A percentile compares a stretch with the other conserved stretches of the same genome.
Conservation (phyloP, 164 flowering plant genomes). For the Magnolia officinalis region DNA sequence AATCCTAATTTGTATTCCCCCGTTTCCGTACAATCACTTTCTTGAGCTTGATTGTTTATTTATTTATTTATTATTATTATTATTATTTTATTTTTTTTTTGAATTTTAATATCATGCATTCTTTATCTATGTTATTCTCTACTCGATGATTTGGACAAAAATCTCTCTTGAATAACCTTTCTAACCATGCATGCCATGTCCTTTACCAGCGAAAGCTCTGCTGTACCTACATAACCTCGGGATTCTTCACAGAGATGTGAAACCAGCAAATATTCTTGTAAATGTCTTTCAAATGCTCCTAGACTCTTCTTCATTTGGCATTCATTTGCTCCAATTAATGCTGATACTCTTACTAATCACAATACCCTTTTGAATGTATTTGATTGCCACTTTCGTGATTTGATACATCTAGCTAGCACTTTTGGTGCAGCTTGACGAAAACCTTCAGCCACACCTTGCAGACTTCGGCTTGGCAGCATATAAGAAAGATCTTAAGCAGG, state of each 20-base stretch:
- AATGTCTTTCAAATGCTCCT: constrained; percentile 24
- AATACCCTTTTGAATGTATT: neutral
- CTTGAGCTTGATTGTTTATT: neutral
- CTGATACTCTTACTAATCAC: neutral
- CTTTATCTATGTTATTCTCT: neutral
- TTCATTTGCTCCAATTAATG: neutral
- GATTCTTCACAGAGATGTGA: constrained; percentile 92
- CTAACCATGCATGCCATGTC: neutral
- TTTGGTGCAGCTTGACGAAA: constrained; percentile 66
- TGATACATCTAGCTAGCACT: neutral
- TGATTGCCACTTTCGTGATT: neutral
- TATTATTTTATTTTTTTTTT: too few species aligned
- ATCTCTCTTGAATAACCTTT: neutral
- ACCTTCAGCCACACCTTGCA: constrained; percentile 59
- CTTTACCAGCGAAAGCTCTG: constrained; percentile 69
- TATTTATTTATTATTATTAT: too few species aligned
- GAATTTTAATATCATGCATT: neutral
- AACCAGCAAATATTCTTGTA: constrained; percentile 96
- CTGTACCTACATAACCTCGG: constrained; percentile 80
- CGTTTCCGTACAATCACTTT: neutral
- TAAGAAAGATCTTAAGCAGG: constrained; percentile 54
- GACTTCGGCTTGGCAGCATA: constrained; percentile 95
- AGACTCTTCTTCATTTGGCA: constrained; percentile 7
- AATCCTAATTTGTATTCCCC: neutral
- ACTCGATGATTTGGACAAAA: neutral